Conservation (phyloP, 2,329 filamentous ascomycete genomes). For the Bertia moriformis region DNA sequence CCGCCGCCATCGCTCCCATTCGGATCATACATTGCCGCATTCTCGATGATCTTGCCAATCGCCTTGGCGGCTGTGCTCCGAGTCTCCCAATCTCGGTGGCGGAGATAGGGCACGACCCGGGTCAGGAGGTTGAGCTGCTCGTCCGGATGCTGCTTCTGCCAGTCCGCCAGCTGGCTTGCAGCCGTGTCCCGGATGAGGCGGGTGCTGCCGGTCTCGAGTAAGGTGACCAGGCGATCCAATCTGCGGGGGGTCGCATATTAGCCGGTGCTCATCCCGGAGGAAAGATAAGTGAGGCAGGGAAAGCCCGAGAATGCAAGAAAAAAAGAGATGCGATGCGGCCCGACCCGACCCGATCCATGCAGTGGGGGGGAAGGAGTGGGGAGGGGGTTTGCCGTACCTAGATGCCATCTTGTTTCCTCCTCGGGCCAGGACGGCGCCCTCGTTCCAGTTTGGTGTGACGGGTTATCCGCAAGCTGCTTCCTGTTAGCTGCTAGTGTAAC, state of each 20-base stretch:
- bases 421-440: too few relatives aligned
- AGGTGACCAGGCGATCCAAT: slow-evolving; percentile 2
- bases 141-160: slow-evolving; percentile 94
- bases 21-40: slow-evolving; percentile 77
- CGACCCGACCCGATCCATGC: background rate
- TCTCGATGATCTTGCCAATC: slow-evolving; percentile 81
- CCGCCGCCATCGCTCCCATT: slow-evolving; percentile 45
- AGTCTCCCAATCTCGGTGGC: slow-evolving; percentile 94
- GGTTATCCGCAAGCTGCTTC: too few relatives aligned
- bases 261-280: background rate
- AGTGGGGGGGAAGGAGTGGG: background rate
- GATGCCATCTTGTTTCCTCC: too few relatives aligned
- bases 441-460: too few relatives aligned
- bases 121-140: slow-evolving; percentile 92
- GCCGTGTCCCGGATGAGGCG: slow-evolving; percentile 91
- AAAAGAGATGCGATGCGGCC: too few relatives aligned
- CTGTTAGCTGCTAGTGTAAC: too few relatives aligned
- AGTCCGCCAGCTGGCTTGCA: slow-evolving; percentile 89
- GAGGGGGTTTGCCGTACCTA: background rate
- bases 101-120: slow-evolving; percentile 84
- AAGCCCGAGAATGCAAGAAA: too few relatives aligned
- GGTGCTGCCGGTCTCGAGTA: slow-evolving; percentile 88
- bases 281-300: too few relatives aligned
- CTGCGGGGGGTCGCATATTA: background rate
- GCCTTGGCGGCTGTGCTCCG: slow-evolving; percentile 85